Base-by-base conservation (phyloP, 1,139 yeast species). In the Saccharomyces hybrid region DNA sequence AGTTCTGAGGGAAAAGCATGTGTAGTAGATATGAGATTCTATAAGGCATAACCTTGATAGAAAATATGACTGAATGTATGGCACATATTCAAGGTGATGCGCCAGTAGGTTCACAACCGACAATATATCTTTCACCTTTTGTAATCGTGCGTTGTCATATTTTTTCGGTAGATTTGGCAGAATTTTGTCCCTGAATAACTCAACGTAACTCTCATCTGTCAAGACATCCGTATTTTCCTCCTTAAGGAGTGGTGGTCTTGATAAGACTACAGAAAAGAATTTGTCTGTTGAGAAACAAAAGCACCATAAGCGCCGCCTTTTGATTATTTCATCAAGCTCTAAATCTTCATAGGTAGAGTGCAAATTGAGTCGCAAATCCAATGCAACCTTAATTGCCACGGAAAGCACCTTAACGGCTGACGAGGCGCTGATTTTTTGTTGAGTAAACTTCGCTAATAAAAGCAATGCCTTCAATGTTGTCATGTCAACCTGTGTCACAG, bases 321-420 rank as follows among this genome's bases (percentile, higher is more conserved):
- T 49, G 5, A 59, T 46, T 6, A 54, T 56, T 23, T 64, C 66
- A 29, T 57, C 55, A 5, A 56, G 9, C 2, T 60, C 38, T 32
- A 65, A 27, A 32, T 56, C 50, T 2, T 52, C 31, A 48, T 59
- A 60, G 34, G 59, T 55, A 6, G 58, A 56, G 16, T 56, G 51
- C 46, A 53, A 52, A 44, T 64, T 59, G 25, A 64, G 54, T 9
- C 62, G 61, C 53, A 63, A 50, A 34, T 64, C 65, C 11, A 62
- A 56, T 0, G 65, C 68, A 53, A 61, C 64, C 38, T 63, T 56
- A 4, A 64, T 59, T 5, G 68, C 68, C 1, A 62, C 61, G 8
- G 59, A 48, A 20, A 64, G 55, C 4, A 64, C 57, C 25, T 58
- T 61, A 25, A 57, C 57, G 0, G 68, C 63, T 8, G 63, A 49